Evolutionary conservation across 306 rosid species (phyloP).

Genomic region (Vachellia pachyceras): DNA sequence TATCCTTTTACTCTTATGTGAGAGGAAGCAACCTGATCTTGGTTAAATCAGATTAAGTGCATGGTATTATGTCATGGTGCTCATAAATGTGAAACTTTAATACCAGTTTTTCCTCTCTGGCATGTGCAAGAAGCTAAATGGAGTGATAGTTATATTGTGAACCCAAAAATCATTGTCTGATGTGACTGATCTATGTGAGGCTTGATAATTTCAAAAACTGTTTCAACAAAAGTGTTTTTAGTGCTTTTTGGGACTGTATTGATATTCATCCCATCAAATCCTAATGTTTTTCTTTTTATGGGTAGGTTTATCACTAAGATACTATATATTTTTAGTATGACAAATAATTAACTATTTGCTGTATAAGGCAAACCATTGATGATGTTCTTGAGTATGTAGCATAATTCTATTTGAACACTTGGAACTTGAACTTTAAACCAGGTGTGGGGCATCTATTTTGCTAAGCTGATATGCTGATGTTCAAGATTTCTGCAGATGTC

Average conservation of each 20-base stretch:
- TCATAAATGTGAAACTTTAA: constrained; percentile 8
- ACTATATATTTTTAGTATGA: background rate
- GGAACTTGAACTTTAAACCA: constrained; percentile 19
- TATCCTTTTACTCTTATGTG: constrained; percentile 15
- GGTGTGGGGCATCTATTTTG: no score
- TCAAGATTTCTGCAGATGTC: background rate
- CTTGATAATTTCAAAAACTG: background rate
- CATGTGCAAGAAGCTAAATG: constrained; percentile 7
- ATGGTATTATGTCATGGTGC: background rate
- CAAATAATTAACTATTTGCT: background rate
- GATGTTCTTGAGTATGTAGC: no score
- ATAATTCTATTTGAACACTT: constrained; percentile 24
- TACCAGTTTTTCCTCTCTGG: constrained; percentile 5
- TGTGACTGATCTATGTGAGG: background rate
- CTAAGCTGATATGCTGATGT: constrained; percentile 10
- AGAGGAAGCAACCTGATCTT: constrained; percentile 27
- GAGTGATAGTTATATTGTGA: background rate
- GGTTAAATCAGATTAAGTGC: constrained; percentile 14
- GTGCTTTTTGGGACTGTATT: constrained; percentile 4
- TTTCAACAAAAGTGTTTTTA: background rate
- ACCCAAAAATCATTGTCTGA: background rate
- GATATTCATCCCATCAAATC: background rate
- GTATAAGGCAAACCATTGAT: background rate
- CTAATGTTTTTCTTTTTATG: background rate
- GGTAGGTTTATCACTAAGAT: background rate